phyloP scores from a whole-genome alignment of 169 alveolate genomes.

The Babesia caballi region DNA sequence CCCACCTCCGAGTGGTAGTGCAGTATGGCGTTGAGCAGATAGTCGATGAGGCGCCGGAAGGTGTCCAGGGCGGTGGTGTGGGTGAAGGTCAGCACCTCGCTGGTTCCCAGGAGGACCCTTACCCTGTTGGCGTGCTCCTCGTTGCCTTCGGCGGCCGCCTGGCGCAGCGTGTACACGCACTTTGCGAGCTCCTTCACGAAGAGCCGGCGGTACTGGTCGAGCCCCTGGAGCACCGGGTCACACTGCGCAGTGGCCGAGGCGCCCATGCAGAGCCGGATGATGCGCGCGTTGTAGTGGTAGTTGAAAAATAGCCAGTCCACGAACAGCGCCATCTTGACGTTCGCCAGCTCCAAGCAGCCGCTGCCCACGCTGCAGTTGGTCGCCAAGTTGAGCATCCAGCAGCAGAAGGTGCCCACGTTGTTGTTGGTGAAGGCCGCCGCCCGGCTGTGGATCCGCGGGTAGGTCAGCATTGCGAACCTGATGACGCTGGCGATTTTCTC shows the following conservation, averaged over 20 bases:
- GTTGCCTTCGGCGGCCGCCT: neutral
- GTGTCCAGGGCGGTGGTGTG: conserved; percentile 25
- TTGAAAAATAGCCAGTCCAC: conserved; percentile 56
- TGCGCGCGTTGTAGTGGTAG: conserved; percentile 29
- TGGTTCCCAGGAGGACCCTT: conserved; percentile 11
- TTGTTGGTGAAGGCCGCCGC: neutral
- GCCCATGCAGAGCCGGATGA: conserved; percentile 23
- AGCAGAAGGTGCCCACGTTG: conserved; percentile 15
- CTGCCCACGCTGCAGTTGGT: conserved; percentile 23
- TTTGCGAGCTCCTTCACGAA: conserved; percentile 32
- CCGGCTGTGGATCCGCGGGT: neutral
- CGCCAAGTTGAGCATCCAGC: conserved; percentile 39
- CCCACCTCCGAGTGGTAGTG: conserved; percentile 38
- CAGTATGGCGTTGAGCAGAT: conserved; percentile 25
- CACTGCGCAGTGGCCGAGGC: conserved; percentile 2
- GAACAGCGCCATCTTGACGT: conserved; percentile 51
- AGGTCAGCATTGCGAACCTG: conserved; percentile 27
- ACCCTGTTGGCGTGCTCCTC: neutral
- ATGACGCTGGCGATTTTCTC: conserved; percentile 54
- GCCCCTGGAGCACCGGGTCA: neutral
- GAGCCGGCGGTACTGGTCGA: neutral
- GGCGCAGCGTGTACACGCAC: neutral
- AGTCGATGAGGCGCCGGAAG: conserved; percentile 10
- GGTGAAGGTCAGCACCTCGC: conserved; percentile 14
- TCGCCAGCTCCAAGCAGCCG: conserved; percentile 63